These are phyloP conservation scores for Cyamopsis tetragonoloba DNA, from an alignment of 306 rosid genomes.

Conservation along the genomic window DNA sequence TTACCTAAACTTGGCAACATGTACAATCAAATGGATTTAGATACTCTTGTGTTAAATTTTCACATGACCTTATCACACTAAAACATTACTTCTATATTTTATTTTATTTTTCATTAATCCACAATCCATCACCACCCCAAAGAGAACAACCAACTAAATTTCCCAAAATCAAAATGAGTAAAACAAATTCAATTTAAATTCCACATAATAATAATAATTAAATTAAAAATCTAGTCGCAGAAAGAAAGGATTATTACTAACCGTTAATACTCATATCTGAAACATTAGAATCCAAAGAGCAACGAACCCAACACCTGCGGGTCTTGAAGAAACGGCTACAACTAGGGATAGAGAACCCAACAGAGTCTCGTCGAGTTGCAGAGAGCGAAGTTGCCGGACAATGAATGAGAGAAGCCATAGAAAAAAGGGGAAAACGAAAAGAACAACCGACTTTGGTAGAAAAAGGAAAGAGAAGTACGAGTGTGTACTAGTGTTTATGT, in stretches of 20 bases:
- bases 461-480: neutral
- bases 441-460: neutral
- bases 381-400: constrained; percentile 51
- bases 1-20: neutral
- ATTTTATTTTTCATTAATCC: no score
- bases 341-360: constrained; percentile 22
- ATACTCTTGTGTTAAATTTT: no score
- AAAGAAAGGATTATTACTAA: constrained; percentile 18
- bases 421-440: neutral
- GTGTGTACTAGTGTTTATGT: neutral
- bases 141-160: no score
- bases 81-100: no score
- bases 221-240: no score
- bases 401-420: constrained; percentile 67
- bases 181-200: no score
- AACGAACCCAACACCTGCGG: constrained; percentile 43
- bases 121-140: no score
- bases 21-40: no score
- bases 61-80: no score
- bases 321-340: constrained; percentile 29
- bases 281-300: constrained; percentile 76
- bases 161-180: neutral
- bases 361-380: constrained; percentile 28
- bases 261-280: constrained; percentile 91
- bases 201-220: no score